Evolutionary conservation across 352 stramenopile genomes (phyloP).

Genomic region (Globisporangium paroecandrum): DNA sequence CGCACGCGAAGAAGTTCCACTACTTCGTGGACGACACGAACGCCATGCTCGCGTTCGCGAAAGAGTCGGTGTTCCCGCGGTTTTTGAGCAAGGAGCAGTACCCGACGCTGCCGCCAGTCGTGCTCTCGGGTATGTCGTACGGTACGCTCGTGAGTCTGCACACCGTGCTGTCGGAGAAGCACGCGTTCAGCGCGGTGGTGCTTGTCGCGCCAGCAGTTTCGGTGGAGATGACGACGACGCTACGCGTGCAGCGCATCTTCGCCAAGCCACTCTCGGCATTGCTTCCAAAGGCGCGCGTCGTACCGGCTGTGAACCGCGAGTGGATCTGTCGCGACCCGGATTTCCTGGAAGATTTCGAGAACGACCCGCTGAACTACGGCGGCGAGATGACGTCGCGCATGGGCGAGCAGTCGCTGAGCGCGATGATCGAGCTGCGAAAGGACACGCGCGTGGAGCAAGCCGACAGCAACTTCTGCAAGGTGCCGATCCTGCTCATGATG

Average conservation of each 20-base stretch:
- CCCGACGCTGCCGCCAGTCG: slow-evolving; percentile 16
- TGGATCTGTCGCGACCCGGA: slow-evolving; percentile 25
- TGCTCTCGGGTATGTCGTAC: slow-evolving; percentile 31
- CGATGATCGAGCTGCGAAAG: slow-evolving; percentile 32
- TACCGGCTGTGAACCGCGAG: slow-evolving; percentile 27
- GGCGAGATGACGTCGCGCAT: slow-evolving; percentile 43
- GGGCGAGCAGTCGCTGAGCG: slow-evolving; percentile 32
- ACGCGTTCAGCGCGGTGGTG: slow-evolving; percentile 25
- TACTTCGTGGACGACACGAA: slow-evolving; percentile 58
- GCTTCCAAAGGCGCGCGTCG: slow-evolving; percentile 24
- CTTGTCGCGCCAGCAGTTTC: slow-evolving; percentile 23
- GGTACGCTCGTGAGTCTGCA: slow-evolving; percentile 34
- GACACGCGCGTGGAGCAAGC: slow-evolving; percentile 31
- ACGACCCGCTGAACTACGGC: slow-evolving; percentile 30
- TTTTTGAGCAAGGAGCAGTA: slow-evolving; percentile 13
- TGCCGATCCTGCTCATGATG: slow-evolving; percentile 33
- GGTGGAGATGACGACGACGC: slow-evolving; percentile 17
- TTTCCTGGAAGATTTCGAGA: slow-evolving; percentile 28
- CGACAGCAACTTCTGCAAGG: slow-evolving; percentile 25
- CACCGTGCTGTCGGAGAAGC: slow-evolving; percentile 23
- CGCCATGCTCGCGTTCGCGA: slow-evolving; percentile 36
- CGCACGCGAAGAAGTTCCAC: slow-evolving; percentile 33
- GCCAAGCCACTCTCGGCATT: slow-evolving; percentile 20
- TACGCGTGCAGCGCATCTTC: slow-evolving; percentile 20
- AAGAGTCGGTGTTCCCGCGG: slow-evolving; percentile 29